phyloP scores from a whole-genome alignment of 768 basidiomycete genomes.

The Inosperma sp. region DNA sequence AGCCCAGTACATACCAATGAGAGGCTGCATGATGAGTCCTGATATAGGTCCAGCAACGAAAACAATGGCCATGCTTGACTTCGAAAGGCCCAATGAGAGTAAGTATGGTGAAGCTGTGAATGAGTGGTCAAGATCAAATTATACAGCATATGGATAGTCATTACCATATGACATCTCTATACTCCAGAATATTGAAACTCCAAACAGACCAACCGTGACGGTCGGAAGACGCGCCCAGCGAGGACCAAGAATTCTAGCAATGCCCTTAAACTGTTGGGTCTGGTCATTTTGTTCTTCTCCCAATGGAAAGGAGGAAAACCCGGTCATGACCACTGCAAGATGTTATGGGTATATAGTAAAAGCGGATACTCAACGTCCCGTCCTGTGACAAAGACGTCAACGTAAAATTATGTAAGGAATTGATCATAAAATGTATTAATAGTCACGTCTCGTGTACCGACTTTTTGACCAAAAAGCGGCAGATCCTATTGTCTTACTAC shows the following conservation, averaged over 20 bases:
- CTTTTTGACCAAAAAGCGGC: too few species aligned
- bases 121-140: background rate
- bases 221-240: constrained; percentile 60
- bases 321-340: too few species aligned
- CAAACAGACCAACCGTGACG: constrained; percentile 74
- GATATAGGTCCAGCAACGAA: constrained; percentile 91
- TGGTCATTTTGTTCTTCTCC: constrained; percentile 32
- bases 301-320: constrained; percentile 43
- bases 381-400: too few species aligned
- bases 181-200: constrained; percentile 88
- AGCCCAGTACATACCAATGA: constrained; percentile 54
- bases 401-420: too few species aligned
- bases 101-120: constrained; percentile 76
- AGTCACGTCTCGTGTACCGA: too few species aligned
- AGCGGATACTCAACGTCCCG: too few species aligned
- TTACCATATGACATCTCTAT: constrained; percentile 92
- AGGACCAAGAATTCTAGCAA: constrained; percentile 62
- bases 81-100: constrained; percentile 80
- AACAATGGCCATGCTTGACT: constrained; percentile 83
- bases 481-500: too few species aligned
- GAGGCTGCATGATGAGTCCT: constrained; percentile 85
- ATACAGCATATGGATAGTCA: constrained; percentile 17
- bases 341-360: too few species aligned
- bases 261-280: constrained; percentile 42
- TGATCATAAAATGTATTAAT: too few species aligned